Percentiles rank a stretch among this genome's conserved stretches.
Conservation (phyloP, 192 early-diverging fungal species). For the Backusella psychrophila region DNA sequence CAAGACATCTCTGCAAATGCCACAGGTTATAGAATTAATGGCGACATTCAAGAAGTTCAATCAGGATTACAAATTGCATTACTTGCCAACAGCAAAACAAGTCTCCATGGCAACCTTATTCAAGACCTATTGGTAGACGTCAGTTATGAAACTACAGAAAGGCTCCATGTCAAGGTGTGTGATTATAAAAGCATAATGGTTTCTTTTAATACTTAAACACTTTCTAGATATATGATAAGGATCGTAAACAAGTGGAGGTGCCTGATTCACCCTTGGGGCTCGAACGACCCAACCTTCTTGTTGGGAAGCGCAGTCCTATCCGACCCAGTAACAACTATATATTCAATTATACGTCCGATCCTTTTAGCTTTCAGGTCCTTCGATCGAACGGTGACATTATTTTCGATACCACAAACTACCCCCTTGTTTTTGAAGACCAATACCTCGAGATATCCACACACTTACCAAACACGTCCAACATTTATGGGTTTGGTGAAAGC, state of each 20-base stretch:
- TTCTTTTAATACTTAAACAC: background rate
- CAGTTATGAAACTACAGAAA: slow-evolving; percentile 46
- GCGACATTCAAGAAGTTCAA: background rate
- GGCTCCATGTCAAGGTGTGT: slow-evolving; percentile 52
- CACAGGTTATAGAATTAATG: background rate
- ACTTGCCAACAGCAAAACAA: background rate
- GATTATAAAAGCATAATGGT: background rate
- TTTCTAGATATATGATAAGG: slow-evolving; percentile 17
- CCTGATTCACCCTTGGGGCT: slow-evolving; percentile 25
- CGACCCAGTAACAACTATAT: slow-evolving; percentile 12
- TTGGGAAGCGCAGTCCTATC: background rate
- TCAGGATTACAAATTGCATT: background rate
- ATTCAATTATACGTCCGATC: slow-evolving; percentile 28
- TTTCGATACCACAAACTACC: slow-evolving; percentile 40
- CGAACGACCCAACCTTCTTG: slow-evolving; percentile 3
- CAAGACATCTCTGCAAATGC: background rate
- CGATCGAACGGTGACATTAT: slow-evolving; percentile 33
- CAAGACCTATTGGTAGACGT: slow-evolving; percentile 41
- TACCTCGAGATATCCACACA: slow-evolving; percentile 61
- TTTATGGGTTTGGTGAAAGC: slow-evolving; percentile 67
- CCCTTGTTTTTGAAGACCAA: slow-evolving; percentile 63
- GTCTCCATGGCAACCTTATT: slow-evolving; percentile 44
- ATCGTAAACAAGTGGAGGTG: slow-evolving; percentile 12
- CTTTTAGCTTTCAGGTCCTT: slow-evolving; percentile 42
- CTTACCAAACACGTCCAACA: slow-evolving; percentile 53